These are phyloP conservation scores for Pleurotus djamor DNA, from an alignment of 768 basidiomycete genomes.

Conservation along the genomic window DNA sequence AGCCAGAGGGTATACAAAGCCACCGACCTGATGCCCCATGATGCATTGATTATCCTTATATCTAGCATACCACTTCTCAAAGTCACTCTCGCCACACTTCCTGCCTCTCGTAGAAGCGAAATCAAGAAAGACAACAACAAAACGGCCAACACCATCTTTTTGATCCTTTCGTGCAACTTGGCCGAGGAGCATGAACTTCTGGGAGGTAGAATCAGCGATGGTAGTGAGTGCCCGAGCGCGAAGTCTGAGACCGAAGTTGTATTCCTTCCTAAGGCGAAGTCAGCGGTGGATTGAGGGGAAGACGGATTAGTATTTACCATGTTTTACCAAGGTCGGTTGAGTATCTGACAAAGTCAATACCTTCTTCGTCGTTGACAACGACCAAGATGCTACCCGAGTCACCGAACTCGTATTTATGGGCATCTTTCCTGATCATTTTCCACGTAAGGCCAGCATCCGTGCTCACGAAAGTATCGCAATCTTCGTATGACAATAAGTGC, in stretches of 20 bases:
- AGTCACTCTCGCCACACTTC: constrained; percentile 71
- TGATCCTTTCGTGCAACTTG: constrained; percentile 65
- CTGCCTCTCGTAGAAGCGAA: constrained; percentile 67
- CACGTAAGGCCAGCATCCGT: constrained; percentile 87
- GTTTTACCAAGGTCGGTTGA: constrained; percentile 79
- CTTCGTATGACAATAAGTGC: constrained; percentile 66
- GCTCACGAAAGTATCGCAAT: constrained; percentile 93
- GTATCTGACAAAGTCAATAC: constrained; percentile 67
- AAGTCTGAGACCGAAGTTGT: constrained; percentile 67
- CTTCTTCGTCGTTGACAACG: constrained; percentile 82
- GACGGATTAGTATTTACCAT: constrained; percentile 55
- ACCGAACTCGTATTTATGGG: constrained; percentile 96
- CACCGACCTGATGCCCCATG: constrained; percentile 88
- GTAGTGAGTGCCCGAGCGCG: constrained; percentile 81
- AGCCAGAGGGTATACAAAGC: background rate
- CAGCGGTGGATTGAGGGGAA: background rate
- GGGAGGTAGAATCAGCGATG: constrained; percentile 92
- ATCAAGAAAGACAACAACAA: constrained; percentile 79
- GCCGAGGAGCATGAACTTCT: constrained; percentile 91
- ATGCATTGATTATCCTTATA: constrained; percentile 65
- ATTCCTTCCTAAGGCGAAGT: constrained; percentile 53
- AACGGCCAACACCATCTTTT: constrained; percentile 48
- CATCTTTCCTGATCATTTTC: constrained; percentile 70
- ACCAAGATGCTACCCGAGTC: constrained; percentile 83
- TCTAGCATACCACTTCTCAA: constrained; percentile 88